These are phyloP conservation scores for Bipolaris sorokiniana DNA, from an alignment of 2,329 filamentous ascomycete genomes.

Conservation along the genomic window DNA sequence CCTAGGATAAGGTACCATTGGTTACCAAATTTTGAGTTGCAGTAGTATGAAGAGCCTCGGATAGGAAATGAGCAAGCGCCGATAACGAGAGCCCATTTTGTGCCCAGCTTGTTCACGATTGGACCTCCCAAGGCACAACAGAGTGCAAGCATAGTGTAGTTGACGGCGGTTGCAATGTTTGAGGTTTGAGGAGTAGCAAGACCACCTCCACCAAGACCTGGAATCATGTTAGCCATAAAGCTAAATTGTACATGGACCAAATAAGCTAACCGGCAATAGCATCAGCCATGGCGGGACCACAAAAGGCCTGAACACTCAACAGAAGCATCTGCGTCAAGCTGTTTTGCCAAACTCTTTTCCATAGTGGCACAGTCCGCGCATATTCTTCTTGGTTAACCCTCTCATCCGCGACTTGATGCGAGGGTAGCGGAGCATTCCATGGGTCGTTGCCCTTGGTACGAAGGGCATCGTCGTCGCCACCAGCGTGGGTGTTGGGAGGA, in stretches of 20 bases:
- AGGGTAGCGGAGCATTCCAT: conserved; percentile 26
- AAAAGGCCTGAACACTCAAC: conserved; percentile 55
- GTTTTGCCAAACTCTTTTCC: conserved; percentile 56
- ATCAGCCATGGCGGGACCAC: conserved; percentile 40
- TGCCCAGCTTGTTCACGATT: conserved; percentile 56
- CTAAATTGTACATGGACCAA: neutral
- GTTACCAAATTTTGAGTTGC: conserved; percentile 57
- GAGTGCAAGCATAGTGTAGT: conserved; percentile 37
- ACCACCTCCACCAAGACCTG: conserved; percentile 50
- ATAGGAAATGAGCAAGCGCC: conserved; percentile 54
- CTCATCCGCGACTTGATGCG: conserved; percentile 30
- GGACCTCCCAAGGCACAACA: conserved; percentile 54
- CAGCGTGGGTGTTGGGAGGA: conserved; percentile 43
- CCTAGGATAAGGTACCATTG: conserved; percentile 53
- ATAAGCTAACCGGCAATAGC: conserved; percentile 34
- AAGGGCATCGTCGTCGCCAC: conserved; percentile 38
- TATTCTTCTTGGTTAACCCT: conserved; percentile 50
- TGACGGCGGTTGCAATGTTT: conserved; percentile 49
- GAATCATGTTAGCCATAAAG: neutral
- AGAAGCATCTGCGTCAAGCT: conserved; percentile 59
- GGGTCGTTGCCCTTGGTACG: conserved; percentile 36
- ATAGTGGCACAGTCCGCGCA: conserved; percentile 43
- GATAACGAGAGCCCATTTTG: conserved; percentile 56
- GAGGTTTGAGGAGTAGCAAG: conserved; percentile 54
- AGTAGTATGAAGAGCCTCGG: conserved; percentile 56